Evolutionary conservation across 2,329 filamentous ascomycete species (phyloP).

Genomic region (Aspergillus neoniger): DNA sequence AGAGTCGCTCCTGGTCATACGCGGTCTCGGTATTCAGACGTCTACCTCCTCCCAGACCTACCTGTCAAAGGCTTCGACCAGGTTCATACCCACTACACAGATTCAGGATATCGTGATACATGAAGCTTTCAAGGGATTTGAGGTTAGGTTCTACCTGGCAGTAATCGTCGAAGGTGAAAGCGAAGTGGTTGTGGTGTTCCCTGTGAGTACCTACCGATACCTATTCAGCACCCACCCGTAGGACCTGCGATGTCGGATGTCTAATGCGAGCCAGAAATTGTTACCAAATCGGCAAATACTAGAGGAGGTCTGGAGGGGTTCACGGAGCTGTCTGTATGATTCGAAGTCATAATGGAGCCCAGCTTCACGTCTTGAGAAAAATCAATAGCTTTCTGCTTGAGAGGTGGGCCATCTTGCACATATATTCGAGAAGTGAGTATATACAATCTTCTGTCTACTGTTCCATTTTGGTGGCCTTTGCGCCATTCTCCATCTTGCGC

Average conservation of each 20-base stretch:
- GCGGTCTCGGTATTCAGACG: slow-evolving; percentile 88
- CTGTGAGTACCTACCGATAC: slow-evolving; percentile 49
- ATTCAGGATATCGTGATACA: slow-evolving; percentile 94
- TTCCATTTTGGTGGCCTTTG: slow-evolving; percentile 18
- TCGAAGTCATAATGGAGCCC: slow-evolving; percentile 48
- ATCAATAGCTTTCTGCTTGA: background rate
- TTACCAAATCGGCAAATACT: slow-evolving; percentile 73
- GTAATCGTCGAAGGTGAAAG: slow-evolving; percentile 88
- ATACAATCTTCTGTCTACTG: slow-evolving; percentile 14
- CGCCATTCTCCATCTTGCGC: slow-evolving; percentile 38
- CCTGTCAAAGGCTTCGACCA: slow-evolving; percentile 62
- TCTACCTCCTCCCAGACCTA: slow-evolving; percentile 70
- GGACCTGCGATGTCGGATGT: background rate
- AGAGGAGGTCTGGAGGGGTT: slow-evolving; percentile 87
- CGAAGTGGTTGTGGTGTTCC: slow-evolving; percentile 93
- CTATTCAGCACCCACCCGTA: background rate
- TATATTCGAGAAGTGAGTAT: slow-evolving; percentile 17
- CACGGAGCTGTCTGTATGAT: slow-evolving; percentile 79
- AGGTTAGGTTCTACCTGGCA: slow-evolving; percentile 83
- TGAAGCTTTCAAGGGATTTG: slow-evolving; percentile 90
- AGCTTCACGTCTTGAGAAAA: background rate
- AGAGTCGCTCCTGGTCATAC: slow-evolving; percentile 85
- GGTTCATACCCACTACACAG: slow-evolving; percentile 85
- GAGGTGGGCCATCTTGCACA: background rate
- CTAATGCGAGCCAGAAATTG: slow-evolving; percentile 51